A percentile compares a stretch with the other conserved stretches of the same genome.
phyloP scores from a whole-genome alignment of 2,329 filamentous ascomycete genomes.

The Exserohilum rostratum region DNA sequence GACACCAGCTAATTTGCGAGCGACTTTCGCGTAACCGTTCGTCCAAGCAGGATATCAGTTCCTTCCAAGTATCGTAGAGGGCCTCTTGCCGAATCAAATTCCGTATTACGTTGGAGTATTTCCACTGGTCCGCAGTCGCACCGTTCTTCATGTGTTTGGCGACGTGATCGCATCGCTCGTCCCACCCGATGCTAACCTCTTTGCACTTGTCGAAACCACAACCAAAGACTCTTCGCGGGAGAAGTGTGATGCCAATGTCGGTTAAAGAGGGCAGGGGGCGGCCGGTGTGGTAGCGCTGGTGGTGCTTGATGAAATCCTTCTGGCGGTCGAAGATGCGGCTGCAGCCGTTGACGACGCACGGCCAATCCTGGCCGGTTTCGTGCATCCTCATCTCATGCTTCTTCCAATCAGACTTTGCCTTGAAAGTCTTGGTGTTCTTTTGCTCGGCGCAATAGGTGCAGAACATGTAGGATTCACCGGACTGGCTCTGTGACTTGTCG shows the following conservation, averaged over 20 bases:
- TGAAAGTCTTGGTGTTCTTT: conserved; percentile 45
- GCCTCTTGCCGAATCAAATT: conserved; percentile 48
- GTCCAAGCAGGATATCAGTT: conserved; percentile 41
- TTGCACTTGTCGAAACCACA: conserved; percentile 50
- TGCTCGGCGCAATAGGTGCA: conserved; percentile 48
- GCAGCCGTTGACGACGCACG: conserved; percentile 43
- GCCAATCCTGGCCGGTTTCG: conserved; percentile 49
- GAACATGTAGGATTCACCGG: conserved; percentile 46
- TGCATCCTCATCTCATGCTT: conserved; percentile 50
- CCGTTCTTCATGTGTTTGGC: conserved; percentile 50
- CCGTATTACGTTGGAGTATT: conserved; percentile 48
- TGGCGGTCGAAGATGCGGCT: conserved; percentile 46
- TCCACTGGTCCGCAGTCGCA: conserved; percentile 43
- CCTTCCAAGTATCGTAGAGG: conserved; percentile 47
- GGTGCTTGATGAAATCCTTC: conserved; percentile 47
- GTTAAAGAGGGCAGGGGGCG: conserved; percentile 44
- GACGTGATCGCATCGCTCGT: conserved; percentile 48
- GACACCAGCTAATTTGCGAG: conserved; percentile 48
- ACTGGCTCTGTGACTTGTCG: conserved; percentile 29
- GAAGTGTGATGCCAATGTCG: conserved; percentile 42
- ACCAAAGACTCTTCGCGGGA: conserved; percentile 45
- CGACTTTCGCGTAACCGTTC: conserved; percentile 41
- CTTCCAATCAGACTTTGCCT: conserved; percentile 50
- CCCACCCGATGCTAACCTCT: conserved; percentile 48
- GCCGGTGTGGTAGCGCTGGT: conserved; percentile 46